These are phyloP conservation scores for Verticillium albo-atrum DNA, from an alignment of 2,329 filamentous ascomycete species.

Conservation along the genomic window DNA sequence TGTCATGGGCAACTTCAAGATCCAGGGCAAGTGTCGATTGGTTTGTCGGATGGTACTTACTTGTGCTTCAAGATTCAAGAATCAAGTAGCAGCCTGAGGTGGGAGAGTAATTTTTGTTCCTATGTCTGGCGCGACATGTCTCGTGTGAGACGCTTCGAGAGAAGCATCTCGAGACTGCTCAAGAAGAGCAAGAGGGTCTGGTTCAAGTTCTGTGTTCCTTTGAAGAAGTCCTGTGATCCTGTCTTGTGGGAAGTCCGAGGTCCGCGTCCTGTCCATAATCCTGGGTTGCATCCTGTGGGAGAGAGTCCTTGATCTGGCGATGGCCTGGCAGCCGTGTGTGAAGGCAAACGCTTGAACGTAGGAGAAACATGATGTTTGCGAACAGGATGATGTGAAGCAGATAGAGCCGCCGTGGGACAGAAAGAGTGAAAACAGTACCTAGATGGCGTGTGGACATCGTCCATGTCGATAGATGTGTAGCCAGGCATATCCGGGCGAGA, in stretches of 20 bases:
- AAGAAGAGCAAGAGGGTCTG: neutral
- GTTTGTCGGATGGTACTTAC: neutral
- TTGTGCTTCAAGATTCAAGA: neutral
- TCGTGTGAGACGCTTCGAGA: neutral
- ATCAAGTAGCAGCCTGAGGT: neutral
- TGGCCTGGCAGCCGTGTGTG: conserved; percentile 4
- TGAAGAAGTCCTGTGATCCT: conserved; percentile 7
- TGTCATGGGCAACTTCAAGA: neutral
- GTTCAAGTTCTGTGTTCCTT: conserved; percentile 3
- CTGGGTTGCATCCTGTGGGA: conserved; percentile 3
- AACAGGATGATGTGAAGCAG: conserved; percentile 25
- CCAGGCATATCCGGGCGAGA: conserved; percentile 48
- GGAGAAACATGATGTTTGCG: conserved; percentile 22
- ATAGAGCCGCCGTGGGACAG: conserved; percentile 37
- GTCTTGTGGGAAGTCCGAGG: conserved; percentile 8
- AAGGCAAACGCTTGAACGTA: conserved; percentile 10
- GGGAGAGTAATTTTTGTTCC: conserved; percentile 1
- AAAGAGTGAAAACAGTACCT: conserved; percentile 56
- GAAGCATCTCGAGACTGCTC: neutral
- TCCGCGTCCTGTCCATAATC: neutral
- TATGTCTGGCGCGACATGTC: conserved; percentile 1
- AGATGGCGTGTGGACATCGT: conserved; percentile 56
- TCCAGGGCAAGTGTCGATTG: neutral
- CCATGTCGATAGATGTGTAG: conserved; percentile 51
- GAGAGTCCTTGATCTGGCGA: neutral